Base-by-base conservation (phyloP, 2,329 filamentous ascomycete species). In the Massarina eburnea region DNA sequence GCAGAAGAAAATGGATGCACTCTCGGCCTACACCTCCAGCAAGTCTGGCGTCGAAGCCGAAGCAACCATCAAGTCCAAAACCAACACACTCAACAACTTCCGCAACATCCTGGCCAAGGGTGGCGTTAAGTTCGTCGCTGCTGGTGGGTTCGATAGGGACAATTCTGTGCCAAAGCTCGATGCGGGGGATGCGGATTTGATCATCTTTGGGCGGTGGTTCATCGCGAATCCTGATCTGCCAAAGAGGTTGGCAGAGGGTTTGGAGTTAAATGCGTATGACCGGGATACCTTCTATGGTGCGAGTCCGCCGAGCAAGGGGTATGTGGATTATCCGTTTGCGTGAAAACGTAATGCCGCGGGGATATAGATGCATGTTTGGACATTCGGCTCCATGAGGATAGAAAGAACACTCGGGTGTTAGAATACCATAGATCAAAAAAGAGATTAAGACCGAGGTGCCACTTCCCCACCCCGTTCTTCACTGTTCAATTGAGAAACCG, bases 81-180 rank as follows among this genome's bases (percentile, higher is more conserved):
- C 48, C 5, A 60, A 69, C 21, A 60, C 52, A 10, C 63, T 74
- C 5, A 38, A 52, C 17, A 59, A 66, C 26, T 58, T 73, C 46
- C 74, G 78, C 17, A 52, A 71, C 9, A 81, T 82, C 47, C 76
- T 80, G 41, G 52, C 39, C 44, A 69, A 51, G 48, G 74, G 73
- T 2, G 62, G 68, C 5, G 78, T 79, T 0, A 79, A 79, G 0
- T 80, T 83, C 63, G 74, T 83, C 49, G 76, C 79, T 0, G 79
- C 76, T 0, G 80, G 80, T 5, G 80, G 80, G 0, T 83, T 76
- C 63, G 69, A 77, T 41, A 71, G 80, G 33, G 68, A 67, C 29
- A 82, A 80, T 49, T 72, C 71, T 0, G 77, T 73, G 68, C 76
- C 74, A 1, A 72, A 78, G 32, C 56, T 80, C 9, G 76, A 78